Evolutionary conservation across 768 basidiomycete genomes (phyloP).

Genomic region (Hydnomerulius pinastri): DNA sequence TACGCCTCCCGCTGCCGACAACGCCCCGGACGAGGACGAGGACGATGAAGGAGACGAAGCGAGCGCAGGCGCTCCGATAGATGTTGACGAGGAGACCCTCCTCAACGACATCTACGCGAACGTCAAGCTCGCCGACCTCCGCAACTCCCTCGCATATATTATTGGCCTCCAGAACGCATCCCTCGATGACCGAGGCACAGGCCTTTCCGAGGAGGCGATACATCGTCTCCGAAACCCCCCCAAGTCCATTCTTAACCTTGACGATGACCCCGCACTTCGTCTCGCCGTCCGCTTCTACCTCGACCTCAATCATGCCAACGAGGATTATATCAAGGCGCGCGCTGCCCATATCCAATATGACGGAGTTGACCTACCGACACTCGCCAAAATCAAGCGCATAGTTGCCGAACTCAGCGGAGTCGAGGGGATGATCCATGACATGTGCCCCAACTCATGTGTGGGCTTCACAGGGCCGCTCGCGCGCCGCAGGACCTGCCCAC

Average conservation of each 20-base stretch:
- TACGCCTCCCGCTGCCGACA: no score
- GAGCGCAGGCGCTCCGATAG: background rate
- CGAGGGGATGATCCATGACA: slow-evolving; percentile 16
- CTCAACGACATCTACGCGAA: background rate
- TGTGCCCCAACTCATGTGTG: slow-evolving; percentile 27
- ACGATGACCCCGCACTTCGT: background rate
- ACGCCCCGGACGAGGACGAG: no score
- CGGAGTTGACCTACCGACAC: background rate
- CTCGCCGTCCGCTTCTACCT: background rate
- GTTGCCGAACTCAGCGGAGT: background rate
- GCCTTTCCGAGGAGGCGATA: background rate
- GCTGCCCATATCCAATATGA: background rate
- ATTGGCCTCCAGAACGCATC: background rate
- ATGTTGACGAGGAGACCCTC: background rate
- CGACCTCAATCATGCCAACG: background rate
- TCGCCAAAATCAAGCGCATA: background rate
- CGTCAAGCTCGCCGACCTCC: background rate
- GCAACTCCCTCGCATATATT: background rate
- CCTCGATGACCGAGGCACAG: background rate
- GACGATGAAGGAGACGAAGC: no score
- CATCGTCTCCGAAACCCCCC: background rate
- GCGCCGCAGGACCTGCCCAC: slow-evolving; percentile 21
- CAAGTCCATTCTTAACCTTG: background rate
- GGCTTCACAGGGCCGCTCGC: slow-evolving; percentile 27
- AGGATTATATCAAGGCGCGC: background rate